Evolutionary conservation across 2,329 filamentous ascomycete species (phyloP), one percentile per base, ranked within the genome.

Genomic region (Venturia pyrina): DNA sequence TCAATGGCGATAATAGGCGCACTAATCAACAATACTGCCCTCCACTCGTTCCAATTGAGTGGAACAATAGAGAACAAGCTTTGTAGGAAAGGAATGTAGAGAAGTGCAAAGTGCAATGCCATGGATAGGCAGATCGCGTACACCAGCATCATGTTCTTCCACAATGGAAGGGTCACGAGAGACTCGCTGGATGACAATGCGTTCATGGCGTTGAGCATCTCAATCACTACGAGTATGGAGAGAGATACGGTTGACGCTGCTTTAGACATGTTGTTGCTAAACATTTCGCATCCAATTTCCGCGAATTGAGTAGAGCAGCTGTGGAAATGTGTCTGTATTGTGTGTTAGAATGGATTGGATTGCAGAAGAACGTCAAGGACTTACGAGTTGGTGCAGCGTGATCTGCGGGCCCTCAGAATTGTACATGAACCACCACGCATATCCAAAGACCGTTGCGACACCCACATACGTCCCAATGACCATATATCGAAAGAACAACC

Each of bases 361-460:
- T 7, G 34, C n/a, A 56, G 59, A 63, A 28, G 15, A 41, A 13
- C 32, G 17, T 10, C 15, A 48, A 56, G 24, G 17, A 76, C 81
- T 77, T 77, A 84, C 82, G 70, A 99, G 82, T 75, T 99, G 91
- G 76, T 85, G 89, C 80, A 98, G 96, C 69, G 82, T 87, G 78
- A 99, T 96, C 76, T 96, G 90, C 32, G 95, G 95, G 0, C 95
- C 95, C 70, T 88, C 86, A 10, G 87, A 79, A 80, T 98, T 93
- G 82, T 89, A 96, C 89, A 99, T 93, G 82, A 98, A 99, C 91
- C 92, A 99, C 95, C 95, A 99, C n/a, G 91, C 93, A 75, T 99
- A 99, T 59, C 96, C 95, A 73, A 89, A 92, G 24, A 99, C 96
- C 3, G 95, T 99, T 65, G 95, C 95, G 50, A 91, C 82, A 74